Percentiles rank a stretch among this genome's conserved stretches.
These are phyloP conservation scores for Apophysomyces ossiformis DNA, from an alignment of 371 early-diverging fungal species.

Conservation along the genomic window DNA sequence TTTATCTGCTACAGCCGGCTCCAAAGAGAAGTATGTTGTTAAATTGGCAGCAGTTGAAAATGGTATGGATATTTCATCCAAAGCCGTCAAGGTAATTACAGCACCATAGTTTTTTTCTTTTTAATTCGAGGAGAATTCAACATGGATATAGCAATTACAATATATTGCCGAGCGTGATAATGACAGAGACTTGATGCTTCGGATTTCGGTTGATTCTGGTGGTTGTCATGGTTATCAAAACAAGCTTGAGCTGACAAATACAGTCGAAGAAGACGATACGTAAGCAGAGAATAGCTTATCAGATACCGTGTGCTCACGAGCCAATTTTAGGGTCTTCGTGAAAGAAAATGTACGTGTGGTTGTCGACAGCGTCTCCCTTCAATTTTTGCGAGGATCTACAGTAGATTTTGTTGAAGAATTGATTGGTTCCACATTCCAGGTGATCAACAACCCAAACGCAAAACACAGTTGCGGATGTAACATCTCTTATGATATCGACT, in stretches of 20 bases:
- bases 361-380: slow-evolving; percentile 82
- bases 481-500: slow-evolving; percentile 59
- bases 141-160: slow-evolving; percentile 62
- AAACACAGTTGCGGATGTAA: slow-evolving; percentile 93
- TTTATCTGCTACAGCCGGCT: neutral
- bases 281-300: slow-evolving; percentile 34
- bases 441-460: slow-evolving; percentile 86
- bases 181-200: slow-evolving; percentile 64
- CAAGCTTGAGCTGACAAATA: slow-evolving; percentile 82
- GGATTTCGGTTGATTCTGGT: slow-evolving; percentile 91
- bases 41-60: slow-evolving; percentile 35
- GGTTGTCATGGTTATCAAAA: slow-evolving; percentile 97
- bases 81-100: slow-evolving; percentile 44
- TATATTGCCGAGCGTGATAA: slow-evolving; percentile 62
- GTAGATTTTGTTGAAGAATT: slow-evolving; percentile 92
- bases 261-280: slow-evolving; percentile 77
- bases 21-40: neutral
- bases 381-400: slow-evolving; percentile 84
- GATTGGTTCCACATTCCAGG: slow-evolving; percentile 92
- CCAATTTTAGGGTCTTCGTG: slow-evolving; percentile 72
- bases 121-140: neutral
- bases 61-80: slow-evolving; percentile 45
- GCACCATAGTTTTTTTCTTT: neutral
- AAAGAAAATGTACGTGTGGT: slow-evolving; percentile 83
- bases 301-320: neutral